Conservation (phyloP, 2,329 filamentous ascomycete genomes). For the Lasiodiplodia theobromae region DNA sequence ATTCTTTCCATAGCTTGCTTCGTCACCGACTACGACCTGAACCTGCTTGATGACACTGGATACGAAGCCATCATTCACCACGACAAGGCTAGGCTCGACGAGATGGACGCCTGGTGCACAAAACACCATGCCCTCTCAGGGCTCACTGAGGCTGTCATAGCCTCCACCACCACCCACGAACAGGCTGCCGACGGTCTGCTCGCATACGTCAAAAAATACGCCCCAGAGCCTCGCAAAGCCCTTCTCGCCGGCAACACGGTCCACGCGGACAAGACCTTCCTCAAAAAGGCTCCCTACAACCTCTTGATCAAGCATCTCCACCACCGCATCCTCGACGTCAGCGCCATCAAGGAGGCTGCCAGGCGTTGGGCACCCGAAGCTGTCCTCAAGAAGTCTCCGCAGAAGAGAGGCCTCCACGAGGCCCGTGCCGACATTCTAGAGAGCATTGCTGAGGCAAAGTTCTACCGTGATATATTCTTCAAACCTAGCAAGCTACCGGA, state of each 20-base stretch:
- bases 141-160: slow-evolving; percentile 76
- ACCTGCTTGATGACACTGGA: slow-evolving; percentile 76
- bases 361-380: slow-evolving; percentile 77
- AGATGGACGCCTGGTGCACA: slow-evolving; percentile 91
- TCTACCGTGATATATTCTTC: slow-evolving; percentile 78
- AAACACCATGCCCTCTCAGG: slow-evolving; percentile 81
- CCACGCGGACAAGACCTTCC: slow-evolving; percentile 85
- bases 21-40: slow-evolving; percentile 81
- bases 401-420: slow-evolving; percentile 79
- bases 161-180: slow-evolving; percentile 74
- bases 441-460: slow-evolving; percentile 90
- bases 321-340: slow-evolving; percentile 92
- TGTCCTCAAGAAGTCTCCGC: slow-evolving; percentile 68
- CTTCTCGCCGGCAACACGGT: slow-evolving; percentile 92
- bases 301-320: slow-evolving; percentile 79
- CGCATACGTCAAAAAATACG: slow-evolving; percentile 75
- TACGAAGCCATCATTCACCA: slow-evolving; percentile 84
- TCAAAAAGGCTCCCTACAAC: slow-evolving; percentile 76
- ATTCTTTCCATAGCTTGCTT: slow-evolving; percentile 94
- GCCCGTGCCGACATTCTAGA: slow-evolving; percentile 91
- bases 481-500: slow-evolving; percentile 23
- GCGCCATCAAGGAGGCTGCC: slow-evolving; percentile 88
- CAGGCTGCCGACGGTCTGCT: slow-evolving; percentile 77
- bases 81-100: slow-evolving; percentile 70
- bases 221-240: slow-evolving; percentile 71